Base-by-base conservation (phyloP, 805 yeast genomes). In the Candida insectalens region DNA sequence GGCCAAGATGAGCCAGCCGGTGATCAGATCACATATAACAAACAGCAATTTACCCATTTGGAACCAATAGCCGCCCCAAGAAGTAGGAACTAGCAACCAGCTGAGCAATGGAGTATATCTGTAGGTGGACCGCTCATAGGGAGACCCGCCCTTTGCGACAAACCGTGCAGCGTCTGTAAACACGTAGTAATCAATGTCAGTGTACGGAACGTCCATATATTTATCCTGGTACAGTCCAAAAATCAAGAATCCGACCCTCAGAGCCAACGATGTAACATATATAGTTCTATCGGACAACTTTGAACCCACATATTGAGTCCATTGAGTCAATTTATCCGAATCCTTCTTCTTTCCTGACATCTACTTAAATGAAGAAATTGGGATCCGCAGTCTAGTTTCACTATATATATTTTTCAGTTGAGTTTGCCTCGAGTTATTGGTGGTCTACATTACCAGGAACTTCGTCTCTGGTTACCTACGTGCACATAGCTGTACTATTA, bases 171-270 rank as follows among this genome's bases (percentile, higher is more conserved):
- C 97, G 61, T 92, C 97, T 2, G 94, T 75, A 53, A 92, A 92
- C 31, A 92, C 98, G 52, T 75, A 65, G 57, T 92, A 92, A 56
- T 92, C 98, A 32, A 92, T 82, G 49, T 92, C 98, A 0, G 98
- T 92, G 60, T 85, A 92, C 41, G 81, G 79, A 14, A 88, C 81
- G 8, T 74, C 74, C 74, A 83, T 72, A 42, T 73, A 58, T 4
- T 71, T 67, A 56, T 92, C 98, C 55, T 92, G 98, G 53, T 83
- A 87, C 2, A 82, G 55, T 0, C 98, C 97, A 60, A 74, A 92
- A 4, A 62, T 44, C 44, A 85, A 74, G 49, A 89, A 81, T 3
- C 62, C 80, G 4, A 75, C 36, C 37, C 96, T 63, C 22, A 74
- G 37, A 0, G 51, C 2, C 6, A 56, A 35, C 2, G 60, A 50